Conservation (phyloP, 148 eudicot genomes). For the Camellia granthamiana region DNA sequence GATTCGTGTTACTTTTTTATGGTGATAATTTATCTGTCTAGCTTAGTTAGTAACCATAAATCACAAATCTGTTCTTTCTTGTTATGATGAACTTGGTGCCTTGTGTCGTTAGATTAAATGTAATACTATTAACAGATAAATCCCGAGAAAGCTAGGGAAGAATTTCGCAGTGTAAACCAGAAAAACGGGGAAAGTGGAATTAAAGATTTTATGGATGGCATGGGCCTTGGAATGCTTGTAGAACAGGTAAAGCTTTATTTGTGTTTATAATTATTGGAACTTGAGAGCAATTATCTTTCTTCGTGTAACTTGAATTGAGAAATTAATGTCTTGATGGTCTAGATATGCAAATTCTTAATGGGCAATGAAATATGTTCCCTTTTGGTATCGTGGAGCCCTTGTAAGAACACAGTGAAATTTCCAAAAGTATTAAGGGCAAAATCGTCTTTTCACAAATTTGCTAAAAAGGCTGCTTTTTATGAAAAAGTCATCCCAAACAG, state of each 20-base stretch:
- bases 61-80: background rate
- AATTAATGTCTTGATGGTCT: background rate
- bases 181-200: constrained; percentile 73
- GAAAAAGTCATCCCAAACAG: no score
- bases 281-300: background rate
- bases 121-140: constrained; percentile 58
- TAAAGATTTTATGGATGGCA: constrained; percentile 95
- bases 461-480: no score
- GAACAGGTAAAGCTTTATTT: constrained; percentile 59
- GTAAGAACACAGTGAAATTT: no score
- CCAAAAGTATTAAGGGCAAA: no score
- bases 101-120: constrained; percentile 24
- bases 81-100: background rate
- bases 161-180: constrained; percentile 69
- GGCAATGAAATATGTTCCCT: no score
- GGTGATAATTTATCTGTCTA: background rate
- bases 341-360: background rate
- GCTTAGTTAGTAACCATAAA: background rate
- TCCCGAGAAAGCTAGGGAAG: constrained; percentile 92
- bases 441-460: no score
- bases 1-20: background rate
- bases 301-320: background rate
- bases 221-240: constrained; percentile 89
- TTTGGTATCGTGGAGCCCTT: no score
- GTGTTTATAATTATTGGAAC: background rate